Percentiles rank a stretch among this genome's conserved stretches.
Conservation (phyloP, 2,329 filamentous ascomycete species). For the Amphichorda felina region DNA sequence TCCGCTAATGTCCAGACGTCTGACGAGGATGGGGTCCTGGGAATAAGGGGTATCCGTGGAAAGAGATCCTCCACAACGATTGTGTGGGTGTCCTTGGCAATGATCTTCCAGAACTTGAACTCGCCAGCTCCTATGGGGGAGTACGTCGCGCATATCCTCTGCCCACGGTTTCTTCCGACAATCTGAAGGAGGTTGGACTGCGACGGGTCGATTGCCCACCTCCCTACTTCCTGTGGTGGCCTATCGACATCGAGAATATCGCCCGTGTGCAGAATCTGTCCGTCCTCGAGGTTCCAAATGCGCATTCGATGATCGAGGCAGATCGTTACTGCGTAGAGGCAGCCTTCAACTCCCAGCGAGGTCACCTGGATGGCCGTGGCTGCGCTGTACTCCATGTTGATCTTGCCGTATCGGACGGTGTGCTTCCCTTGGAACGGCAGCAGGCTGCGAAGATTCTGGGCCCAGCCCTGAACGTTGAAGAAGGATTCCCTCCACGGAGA, state of each 20-base stretch:
- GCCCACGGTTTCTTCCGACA: conserved; percentile 43
- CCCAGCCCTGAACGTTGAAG: conserved; percentile 64
- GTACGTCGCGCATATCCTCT: conserved; percentile 60
- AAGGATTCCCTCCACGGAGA: conserved; percentile 56
- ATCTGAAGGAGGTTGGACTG: conserved; percentile 69
- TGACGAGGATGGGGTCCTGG: conserved; percentile 57
- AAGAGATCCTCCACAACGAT: conserved; percentile 63
- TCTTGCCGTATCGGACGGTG: conserved; percentile 50
- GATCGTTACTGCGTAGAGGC: conserved; percentile 59
- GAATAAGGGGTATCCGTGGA: conserved; percentile 45
- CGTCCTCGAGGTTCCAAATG: conserved; percentile 79
- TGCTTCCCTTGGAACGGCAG: conserved; percentile 55
- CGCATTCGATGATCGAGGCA: conserved; percentile 82
- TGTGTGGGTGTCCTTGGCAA: conserved; percentile 50
- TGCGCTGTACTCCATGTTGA: conserved; percentile 55
- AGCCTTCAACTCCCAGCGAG: conserved; percentile 34
- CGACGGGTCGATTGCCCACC: conserved; percentile 67
- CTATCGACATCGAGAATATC: conserved; percentile 63
- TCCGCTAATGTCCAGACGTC: conserved; percentile 73
- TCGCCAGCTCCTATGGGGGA: conserved; percentile 79
- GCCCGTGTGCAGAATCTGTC: conserved; percentile 62
- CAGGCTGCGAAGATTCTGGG: conserved; percentile 52
- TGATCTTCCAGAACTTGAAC: conserved; percentile 87
- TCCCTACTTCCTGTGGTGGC: conserved; percentile 56
- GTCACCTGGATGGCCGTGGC: conserved; percentile 51